Percentiles rank a stretch among this genome's conserved stretches.
Conservation (phyloP, 2,329 filamentous ascomycete genomes). For the Alternaria angustiovoidea region DNA sequence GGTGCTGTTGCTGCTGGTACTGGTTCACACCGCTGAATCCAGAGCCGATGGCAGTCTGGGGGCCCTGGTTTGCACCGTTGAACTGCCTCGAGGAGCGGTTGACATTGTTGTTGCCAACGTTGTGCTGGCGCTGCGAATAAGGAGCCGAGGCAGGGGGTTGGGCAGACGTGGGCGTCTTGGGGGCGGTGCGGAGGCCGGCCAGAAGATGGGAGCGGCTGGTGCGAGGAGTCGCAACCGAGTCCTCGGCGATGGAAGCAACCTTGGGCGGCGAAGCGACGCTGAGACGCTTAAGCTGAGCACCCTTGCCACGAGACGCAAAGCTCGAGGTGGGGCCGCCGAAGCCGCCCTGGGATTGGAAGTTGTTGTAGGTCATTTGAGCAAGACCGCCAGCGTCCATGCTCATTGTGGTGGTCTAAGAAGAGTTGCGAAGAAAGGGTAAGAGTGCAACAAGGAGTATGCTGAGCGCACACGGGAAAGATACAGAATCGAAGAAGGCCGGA, state of each 20-base stretch:
- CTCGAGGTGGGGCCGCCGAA: constrained; percentile 80
- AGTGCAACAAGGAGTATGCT: constrained; percentile 41
- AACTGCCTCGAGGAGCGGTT: constrained; percentile 57
- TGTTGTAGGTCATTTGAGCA: constrained; percentile 97
- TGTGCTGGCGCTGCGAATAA: constrained; percentile 64
- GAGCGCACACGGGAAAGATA: constrained; percentile 40
- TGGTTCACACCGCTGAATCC: constrained; percentile 59
- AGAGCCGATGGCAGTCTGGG: constrained; percentile 67
- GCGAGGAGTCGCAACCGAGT: constrained; percentile 75
- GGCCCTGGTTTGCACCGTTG: constrained; percentile 55
- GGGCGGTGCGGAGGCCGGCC: constrained; percentile 90
- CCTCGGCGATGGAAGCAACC: constrained; percentile 71
- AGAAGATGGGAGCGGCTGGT: constrained; percentile 95
- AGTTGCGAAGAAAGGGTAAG: constrained; percentile 41
- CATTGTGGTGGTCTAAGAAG: constrained; percentile 47
- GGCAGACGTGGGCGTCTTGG: constrained; percentile 77
- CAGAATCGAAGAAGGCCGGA: constrained; percentile 41
- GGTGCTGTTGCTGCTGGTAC: constrained; percentile 50
- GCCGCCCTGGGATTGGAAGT: constrained; percentile 67
- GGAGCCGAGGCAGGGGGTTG: constrained; percentile 71
- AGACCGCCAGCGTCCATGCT: constrained; percentile 97
- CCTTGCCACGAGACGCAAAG: constrained; percentile 85
- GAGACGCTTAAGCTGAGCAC: constrained; percentile 88
- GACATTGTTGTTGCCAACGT: constrained; percentile 54
- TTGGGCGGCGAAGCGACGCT: constrained; percentile 77